phyloP scores from a whole-genome alignment of 1,284 basidiomycete species.

The Violaceomyces palustris region DNA sequence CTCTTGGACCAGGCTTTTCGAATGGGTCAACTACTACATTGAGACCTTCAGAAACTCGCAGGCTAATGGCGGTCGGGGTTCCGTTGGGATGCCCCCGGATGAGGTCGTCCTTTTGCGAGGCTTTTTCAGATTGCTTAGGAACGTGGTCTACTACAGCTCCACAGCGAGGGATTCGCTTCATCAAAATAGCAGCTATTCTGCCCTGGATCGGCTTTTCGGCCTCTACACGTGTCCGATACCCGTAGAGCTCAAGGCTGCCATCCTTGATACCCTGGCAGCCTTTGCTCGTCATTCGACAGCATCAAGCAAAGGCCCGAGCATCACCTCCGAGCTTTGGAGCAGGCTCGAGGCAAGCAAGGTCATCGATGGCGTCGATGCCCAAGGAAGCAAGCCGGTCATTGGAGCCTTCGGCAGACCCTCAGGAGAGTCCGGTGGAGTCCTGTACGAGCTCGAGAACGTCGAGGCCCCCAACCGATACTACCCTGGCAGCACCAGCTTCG shows the following conservation, averaged over 20 bases:
- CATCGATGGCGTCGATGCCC: slow-evolving; percentile 11
- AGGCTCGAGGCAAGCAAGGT: slow-evolving; percentile 64
- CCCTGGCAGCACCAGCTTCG: slow-evolving; percentile 80
- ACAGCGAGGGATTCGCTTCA: slow-evolving; percentile 74
- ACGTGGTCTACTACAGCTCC: slow-evolving; percentile 72
- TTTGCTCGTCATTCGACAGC: slow-evolving; percentile 57
- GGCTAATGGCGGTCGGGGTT: not conserved
- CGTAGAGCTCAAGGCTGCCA: slow-evolving; percentile 82
- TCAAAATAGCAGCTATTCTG: slow-evolving; percentile 64
- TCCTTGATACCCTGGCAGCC: slow-evolving; percentile 76
- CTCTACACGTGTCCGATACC: slow-evolving; percentile 56
- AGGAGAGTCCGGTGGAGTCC: slow-evolving; percentile 32
- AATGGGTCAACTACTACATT: slow-evolving; percentile 50
- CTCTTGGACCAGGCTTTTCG: slow-evolving; percentile 48
- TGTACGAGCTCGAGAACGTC: slow-evolving; percentile 71
- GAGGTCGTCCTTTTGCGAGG: slow-evolving; percentile 74
- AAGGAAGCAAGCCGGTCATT: slow-evolving; percentile 5
- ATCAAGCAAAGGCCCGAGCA: slow-evolving; percentile 52
- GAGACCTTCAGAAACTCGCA: slow-evolving; percentile 37
- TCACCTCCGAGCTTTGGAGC: slow-evolving; percentile 75
- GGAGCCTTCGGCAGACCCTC: slow-evolving; percentile 11
- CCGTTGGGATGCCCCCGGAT: slow-evolving; percentile 61
- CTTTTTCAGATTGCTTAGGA: slow-evolving; percentile 74
- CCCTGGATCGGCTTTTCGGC: slow-evolving; percentile 68
- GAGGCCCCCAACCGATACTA: slow-evolving; percentile 74